Conservation (phyloP, 1,139 yeast species). For the Pichia sp. region DNA sequence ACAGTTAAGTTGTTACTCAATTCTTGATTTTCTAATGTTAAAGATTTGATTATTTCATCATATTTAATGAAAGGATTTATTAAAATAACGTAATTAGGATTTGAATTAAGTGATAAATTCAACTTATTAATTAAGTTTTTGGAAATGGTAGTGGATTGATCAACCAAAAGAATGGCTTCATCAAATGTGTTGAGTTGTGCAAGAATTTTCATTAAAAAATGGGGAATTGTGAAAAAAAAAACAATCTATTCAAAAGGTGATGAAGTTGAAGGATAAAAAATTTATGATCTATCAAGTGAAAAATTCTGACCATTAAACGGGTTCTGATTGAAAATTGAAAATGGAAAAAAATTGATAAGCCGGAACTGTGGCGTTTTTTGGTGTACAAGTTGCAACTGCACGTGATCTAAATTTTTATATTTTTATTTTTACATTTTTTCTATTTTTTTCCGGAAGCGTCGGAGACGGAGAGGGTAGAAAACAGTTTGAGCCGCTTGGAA, state of each 20-base stretch:
- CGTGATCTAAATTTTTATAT: background rate
- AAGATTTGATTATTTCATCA: background rate
- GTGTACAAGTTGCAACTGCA: background rate
- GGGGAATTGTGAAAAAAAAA: background rate
- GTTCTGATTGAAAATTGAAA: background rate
- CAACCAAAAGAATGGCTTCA: slow-evolving; percentile 59
- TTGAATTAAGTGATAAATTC: slow-evolving; percentile 31
- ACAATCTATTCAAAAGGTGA: background rate
- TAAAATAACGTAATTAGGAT: slow-evolving; percentile 10
- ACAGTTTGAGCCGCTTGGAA: too few relatives aligned
- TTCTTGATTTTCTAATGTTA: background rate
- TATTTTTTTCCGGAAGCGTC: background rate
- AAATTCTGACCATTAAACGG: background rate
- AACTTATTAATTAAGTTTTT: slow-evolving; percentile 47
- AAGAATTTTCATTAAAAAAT: slow-evolving; percentile 29
- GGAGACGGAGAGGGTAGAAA: too few relatives aligned
- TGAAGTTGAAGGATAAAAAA: background rate
- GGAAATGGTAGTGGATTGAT: slow-evolving; percentile 36
- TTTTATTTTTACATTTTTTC: background rate
- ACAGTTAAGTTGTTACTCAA: slow-evolving; percentile 30
- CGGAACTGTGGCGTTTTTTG: background rate
- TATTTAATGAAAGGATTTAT: slow-evolving; percentile 1
- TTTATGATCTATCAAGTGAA: background rate
- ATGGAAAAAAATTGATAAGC: background rate
- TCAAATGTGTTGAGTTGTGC: slow-evolving; percentile 45